A percentile compares a stretch with the other conserved stretches of the same genome.
Conservation (phyloP, 441 rosid genomes). For the Aleurites moluccanus region DNA sequence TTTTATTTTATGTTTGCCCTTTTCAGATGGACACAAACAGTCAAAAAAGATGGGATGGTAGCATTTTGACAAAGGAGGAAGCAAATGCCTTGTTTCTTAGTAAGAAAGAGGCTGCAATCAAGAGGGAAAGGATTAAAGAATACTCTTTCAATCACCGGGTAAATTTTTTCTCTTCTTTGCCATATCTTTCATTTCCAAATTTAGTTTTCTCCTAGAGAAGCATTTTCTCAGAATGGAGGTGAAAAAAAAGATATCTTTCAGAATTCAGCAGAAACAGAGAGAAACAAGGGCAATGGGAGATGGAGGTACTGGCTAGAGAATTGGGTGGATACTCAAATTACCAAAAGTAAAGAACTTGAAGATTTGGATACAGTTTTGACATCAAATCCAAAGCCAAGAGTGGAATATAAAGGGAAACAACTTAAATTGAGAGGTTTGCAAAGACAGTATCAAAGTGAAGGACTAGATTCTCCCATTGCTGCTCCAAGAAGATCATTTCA, state of each 20-base stretch:
- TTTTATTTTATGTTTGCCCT: not conserved
- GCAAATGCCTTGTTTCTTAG: conserved; percentile 56
- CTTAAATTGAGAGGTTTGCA: conserved; percentile 34
- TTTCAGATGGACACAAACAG: conserved; percentile 63
- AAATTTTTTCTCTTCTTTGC: conserved; percentile 2
- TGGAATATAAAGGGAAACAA: conserved; percentile 46
- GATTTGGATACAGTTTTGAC: conserved; percentile 59
- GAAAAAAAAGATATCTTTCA: conserved; percentile 24
- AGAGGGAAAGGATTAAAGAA: conserved; percentile 68
- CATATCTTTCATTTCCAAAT: not conserved
- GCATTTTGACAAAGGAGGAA: conserved; percentile 77
- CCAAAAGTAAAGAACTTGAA: conserved; percentile 74
- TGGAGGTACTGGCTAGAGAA: conserved; percentile 87
- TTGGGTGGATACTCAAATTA: conserved; percentile 81
- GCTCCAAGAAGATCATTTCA: conserved; percentile 51
- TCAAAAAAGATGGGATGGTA: conserved; percentile 78
- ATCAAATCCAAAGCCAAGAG: conserved; percentile 38
- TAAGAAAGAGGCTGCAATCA: conserved; percentile 71
- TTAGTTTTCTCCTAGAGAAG: not conserved
- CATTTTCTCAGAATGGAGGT: not conserved
- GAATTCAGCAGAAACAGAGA: conserved; percentile 84
- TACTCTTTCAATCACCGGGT: conserved; percentile 72
- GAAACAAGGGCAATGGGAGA: conserved; percentile 57
- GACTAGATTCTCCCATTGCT: conserved; percentile 31
- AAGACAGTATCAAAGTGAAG: conserved; percentile 32